phyloP scores from a whole-genome alignment of 441 rosid genomes.

The Kokia cookei region DNA sequence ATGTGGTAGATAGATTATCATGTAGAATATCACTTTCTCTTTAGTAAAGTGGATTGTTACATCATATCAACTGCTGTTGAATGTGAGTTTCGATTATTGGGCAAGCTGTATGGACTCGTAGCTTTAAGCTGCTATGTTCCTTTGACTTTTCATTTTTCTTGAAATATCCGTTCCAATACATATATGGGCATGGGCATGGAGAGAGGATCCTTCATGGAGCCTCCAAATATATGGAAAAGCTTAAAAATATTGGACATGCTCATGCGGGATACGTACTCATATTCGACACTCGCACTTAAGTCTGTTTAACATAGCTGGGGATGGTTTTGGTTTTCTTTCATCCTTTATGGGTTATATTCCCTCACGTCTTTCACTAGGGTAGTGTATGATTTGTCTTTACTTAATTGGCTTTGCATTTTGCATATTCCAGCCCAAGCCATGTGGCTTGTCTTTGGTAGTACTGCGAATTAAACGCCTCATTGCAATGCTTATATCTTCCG shows the following conservation, averaged over 20 bases:
- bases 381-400: neutral
- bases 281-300: neutral
- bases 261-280: too few species aligned
- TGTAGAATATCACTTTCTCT: conserved; percentile 5
- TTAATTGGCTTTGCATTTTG: neutral
- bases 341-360: conserved; percentile 11
- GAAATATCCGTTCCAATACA: neutral
- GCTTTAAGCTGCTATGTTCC: neutral
- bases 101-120: conserved; percentile 21
- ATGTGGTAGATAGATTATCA: conserved; percentile 12
- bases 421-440: neutral
- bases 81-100: neutral
- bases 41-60: conserved; percentile 12
- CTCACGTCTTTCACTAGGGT: neutral
- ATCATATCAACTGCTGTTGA: conserved; percentile 7
- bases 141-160: neutral
- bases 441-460: conserved; percentile 4
- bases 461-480: neutral
- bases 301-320: neutral
- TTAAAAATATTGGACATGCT: too few species aligned
- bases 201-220: neutral
- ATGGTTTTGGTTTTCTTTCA: conserved; percentile 13
- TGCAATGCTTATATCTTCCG: neutral
- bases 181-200: neutral
- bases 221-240: too few species aligned